These are phyloP conservation scores for Micractinium sp. DNA, from an alignment of 139 green algal species.

Conservation along the genomic window DNA sequence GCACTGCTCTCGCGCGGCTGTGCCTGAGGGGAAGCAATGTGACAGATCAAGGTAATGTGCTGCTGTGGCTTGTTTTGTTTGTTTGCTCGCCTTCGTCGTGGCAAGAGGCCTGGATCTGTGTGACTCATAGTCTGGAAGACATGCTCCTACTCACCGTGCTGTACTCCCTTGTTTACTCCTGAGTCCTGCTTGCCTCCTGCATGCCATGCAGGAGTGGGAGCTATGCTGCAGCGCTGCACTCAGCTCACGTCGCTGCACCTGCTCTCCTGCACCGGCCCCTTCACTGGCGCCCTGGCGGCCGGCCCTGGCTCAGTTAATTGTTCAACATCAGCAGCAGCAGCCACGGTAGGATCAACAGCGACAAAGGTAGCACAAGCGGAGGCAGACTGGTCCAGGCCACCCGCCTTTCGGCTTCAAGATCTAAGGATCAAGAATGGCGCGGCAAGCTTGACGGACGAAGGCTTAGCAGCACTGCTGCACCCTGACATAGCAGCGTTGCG, in stretches of 20 bases:
- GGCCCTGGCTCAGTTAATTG: not conserved
- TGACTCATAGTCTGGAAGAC: too few species aligned
- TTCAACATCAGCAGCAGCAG: not conserved
- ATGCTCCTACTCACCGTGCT: too few species aligned
- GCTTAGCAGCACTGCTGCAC: not conserved
- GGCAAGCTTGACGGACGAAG: not conserved
- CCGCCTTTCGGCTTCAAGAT: not conserved
- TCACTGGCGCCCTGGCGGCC: not conserved
- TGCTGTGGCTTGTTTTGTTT: not conserved
- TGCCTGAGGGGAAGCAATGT: not conserved
- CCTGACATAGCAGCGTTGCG: not conserved
- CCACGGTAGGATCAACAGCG: not conserved
- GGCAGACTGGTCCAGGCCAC: not conserved
- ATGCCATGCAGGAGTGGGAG: not conserved
- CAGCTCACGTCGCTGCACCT: slow-evolving; percentile 1
- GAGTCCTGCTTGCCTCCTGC: not conserved
- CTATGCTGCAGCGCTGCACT: not conserved
- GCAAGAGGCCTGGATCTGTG: too few species aligned
- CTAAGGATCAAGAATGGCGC: not conserved
- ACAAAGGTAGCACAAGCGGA: not conserved
- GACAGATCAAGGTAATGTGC: not conserved
- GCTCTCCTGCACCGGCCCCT: not conserved
- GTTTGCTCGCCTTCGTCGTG: not conserved
- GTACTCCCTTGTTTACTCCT: not conserved
- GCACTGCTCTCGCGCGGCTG: not conserved